Evolutionary conservation across 768 basidiomycete species (phyloP).

Genomic region (Tylopilus felleus): DNA sequence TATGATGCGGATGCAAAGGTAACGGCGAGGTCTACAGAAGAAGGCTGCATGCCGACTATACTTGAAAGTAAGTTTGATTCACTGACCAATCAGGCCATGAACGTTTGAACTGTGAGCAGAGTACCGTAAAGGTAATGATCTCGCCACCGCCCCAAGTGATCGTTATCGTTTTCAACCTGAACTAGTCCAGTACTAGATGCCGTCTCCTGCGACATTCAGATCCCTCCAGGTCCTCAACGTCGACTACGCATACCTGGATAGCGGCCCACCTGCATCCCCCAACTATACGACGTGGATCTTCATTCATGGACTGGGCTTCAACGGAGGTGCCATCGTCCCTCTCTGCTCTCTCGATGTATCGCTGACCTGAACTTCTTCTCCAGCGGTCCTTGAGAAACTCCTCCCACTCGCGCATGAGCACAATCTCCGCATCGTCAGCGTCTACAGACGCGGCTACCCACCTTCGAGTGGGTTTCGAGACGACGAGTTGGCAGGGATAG

Average conservation of each 20-base stretch:
- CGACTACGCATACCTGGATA: slow-evolving; percentile 23
- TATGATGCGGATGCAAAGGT: slow-evolving; percentile 28
- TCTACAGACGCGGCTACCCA: slow-evolving; percentile 26
- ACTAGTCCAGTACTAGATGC: not conserved
- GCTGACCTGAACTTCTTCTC: not conserved
- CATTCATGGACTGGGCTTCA: slow-evolving; percentile 21
- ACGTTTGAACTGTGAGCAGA: too few species aligned
- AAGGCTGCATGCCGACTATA: slow-evolving; percentile 1
- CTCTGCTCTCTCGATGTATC: not conserved
- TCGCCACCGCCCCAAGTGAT: too few species aligned
- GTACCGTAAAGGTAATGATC: too few species aligned
- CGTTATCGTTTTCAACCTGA: too few species aligned
- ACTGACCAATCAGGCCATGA: too few species aligned
- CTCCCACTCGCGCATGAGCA: slow-evolving; percentile 22
- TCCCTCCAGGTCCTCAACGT: slow-evolving; percentile 13
- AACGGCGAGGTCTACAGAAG: slow-evolving; percentile 25
- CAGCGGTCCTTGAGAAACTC: slow-evolving; percentile 14
- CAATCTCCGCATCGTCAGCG: slow-evolving; percentile 21
- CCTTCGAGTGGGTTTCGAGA: slow-evolving; percentile 25
- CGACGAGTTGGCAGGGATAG: slow-evolving; percentile 9
- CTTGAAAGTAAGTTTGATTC: not conserved
- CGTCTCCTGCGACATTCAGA: not conserved
- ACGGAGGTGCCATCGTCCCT: slow-evolving; percentile 15
- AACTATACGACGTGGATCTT: slow-evolving; percentile 23
- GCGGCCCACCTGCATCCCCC: slow-evolving; percentile 16